phyloP scores from a whole-genome alignment of 192 early-diverging fungal genomes.

The Backusella macrospora region DNA sequence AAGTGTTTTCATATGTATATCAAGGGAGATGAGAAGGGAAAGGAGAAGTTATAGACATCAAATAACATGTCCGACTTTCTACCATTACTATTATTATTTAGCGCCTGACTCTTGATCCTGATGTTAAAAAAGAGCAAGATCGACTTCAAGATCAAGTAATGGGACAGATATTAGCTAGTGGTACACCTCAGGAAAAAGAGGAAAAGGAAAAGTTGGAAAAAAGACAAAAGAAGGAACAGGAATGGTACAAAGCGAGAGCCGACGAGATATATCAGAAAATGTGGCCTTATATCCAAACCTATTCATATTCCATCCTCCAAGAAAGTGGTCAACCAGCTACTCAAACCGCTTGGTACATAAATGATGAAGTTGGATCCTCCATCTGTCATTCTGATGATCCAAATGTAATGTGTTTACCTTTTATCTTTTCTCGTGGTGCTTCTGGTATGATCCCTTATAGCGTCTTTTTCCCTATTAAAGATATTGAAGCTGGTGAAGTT shows the following conservation, averaged over 20 bases:
- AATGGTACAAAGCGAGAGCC: constrained; percentile 34
- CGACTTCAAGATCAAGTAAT: constrained; percentile 48
- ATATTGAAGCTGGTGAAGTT: constrained; percentile 51
- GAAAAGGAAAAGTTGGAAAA: constrained; percentile 32
- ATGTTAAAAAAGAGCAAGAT: constrained; percentile 44
- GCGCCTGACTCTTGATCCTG: constrained; percentile 43
- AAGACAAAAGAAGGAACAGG: constrained; percentile 32
- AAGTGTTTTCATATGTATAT: not conserved
- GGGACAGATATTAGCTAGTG: constrained; percentile 35
- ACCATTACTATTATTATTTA: constrained; percentile 17
- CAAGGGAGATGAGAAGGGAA: no score
- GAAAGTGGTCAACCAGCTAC: constrained; percentile 47
- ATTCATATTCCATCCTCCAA: constrained; percentile 52
- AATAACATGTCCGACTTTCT: no score
- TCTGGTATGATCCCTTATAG: constrained; percentile 62
- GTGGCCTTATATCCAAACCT: constrained; percentile 57
- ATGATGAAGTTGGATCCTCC: constrained; percentile 57
- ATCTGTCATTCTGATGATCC: constrained; percentile 61
- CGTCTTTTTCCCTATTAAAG: constrained; percentile 63
- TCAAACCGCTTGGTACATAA: constrained; percentile 56
- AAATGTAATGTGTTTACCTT: constrained; percentile 63
- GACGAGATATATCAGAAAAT: constrained; percentile 43
- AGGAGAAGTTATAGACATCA: not conserved
- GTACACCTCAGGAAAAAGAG: constrained; percentile 40
- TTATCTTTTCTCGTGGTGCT: constrained; percentile 58